Evolutionary conservation across 176 grass and related monocot species (phyloP).

Genomic region (bread wheat (Triticum aestivum)): DNA sequence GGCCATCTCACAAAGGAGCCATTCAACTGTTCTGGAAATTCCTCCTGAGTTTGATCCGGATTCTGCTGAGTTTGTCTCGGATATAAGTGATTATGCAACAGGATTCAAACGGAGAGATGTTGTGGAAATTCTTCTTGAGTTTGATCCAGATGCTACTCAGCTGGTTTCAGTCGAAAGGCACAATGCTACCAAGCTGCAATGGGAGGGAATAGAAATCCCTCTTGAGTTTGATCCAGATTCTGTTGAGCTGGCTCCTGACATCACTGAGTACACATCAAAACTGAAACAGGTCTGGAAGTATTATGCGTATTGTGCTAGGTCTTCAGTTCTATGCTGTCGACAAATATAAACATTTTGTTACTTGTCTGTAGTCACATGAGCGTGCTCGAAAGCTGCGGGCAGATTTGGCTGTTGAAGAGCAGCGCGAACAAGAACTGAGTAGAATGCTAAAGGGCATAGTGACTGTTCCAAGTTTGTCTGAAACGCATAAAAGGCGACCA

Average conservation of each 20-base stretch:
- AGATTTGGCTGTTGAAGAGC: slow-evolving; percentile 92
- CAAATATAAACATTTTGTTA: slow-evolving; percentile 20
- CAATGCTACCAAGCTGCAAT: slow-evolving; percentile 24
- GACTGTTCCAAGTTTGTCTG: slow-evolving; percentile 48
- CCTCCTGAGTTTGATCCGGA: slow-evolving; percentile 61
- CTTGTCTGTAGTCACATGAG: slow-evolving; percentile 72
- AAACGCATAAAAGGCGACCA: slow-evolving; percentile 38
- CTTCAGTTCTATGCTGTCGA: background rate
- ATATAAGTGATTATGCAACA: slow-evolving; percentile 49
- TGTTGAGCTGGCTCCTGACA: slow-evolving; percentile 46
- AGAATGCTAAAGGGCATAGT: slow-evolving; percentile 84
- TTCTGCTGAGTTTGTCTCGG: slow-evolving; percentile 56
- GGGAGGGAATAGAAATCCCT: slow-evolving; percentile 45
- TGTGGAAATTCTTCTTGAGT: slow-evolving; percentile 35
- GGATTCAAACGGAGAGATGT: slow-evolving; percentile 32
- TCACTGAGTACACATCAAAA: slow-evolving; percentile 71
- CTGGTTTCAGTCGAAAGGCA: slow-evolving; percentile 34
- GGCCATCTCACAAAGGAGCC: slow-evolving; percentile 37
- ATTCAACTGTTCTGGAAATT: slow-evolving; percentile 40
- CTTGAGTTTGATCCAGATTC: slow-evolving; percentile 44
- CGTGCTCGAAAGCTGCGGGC: slow-evolving; percentile 63
- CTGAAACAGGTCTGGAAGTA: slow-evolving; percentile 65
- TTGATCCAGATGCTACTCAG: slow-evolving; percentile 39
- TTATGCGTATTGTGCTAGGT: background rate
- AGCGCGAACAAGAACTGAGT: slow-evolving; percentile 68